phyloP scores from a whole-genome alignment of 2,329 filamentous ascomycete genomes.

The Fusarium armeniacum region DNA sequence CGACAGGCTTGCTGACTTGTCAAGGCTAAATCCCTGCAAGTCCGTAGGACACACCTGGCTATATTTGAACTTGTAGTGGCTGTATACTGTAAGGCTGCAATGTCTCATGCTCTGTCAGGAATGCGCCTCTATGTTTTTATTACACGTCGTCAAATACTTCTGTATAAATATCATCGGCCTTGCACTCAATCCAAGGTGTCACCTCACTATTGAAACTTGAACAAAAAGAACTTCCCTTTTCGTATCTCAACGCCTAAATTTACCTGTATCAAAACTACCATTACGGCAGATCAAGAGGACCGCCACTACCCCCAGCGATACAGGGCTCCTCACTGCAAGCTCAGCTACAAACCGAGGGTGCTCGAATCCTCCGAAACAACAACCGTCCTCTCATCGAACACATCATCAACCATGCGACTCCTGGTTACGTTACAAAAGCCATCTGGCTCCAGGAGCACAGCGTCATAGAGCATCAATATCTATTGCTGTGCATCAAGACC shows the following conservation, averaged over 20 bases:
- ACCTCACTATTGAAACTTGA: background rate
- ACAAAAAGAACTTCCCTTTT: background rate
- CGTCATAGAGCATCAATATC: background rate
- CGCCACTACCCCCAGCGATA: background rate
- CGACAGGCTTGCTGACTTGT: background rate
- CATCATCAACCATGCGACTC: constrained; percentile 4
- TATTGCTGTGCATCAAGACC: background rate
- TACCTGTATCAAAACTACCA: background rate
- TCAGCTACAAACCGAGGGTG: constrained; percentile 5
- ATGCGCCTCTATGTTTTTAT: background rate
- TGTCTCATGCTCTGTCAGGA: background rate
- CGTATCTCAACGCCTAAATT: too few relatives aligned
- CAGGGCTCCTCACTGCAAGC: background rate
- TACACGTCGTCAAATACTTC: fast-evolving
- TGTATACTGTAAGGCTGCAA: background rate
- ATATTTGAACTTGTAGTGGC: background rate
- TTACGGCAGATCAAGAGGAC: background rate
- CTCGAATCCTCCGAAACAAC: background rate
- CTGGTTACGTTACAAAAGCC: background rate
- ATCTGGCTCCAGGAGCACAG: constrained; percentile 8
- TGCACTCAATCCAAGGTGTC: too few relatives aligned
- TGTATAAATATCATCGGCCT: background rate
- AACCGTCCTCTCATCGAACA: constrained; percentile 4
- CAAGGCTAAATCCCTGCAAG: background rate
- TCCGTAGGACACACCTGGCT: constrained; percentile 1